Evolutionary conservation across 2,329 filamentous ascomycete genomes (phyloP).

Genomic region (Monilinia fructicola): DNA sequence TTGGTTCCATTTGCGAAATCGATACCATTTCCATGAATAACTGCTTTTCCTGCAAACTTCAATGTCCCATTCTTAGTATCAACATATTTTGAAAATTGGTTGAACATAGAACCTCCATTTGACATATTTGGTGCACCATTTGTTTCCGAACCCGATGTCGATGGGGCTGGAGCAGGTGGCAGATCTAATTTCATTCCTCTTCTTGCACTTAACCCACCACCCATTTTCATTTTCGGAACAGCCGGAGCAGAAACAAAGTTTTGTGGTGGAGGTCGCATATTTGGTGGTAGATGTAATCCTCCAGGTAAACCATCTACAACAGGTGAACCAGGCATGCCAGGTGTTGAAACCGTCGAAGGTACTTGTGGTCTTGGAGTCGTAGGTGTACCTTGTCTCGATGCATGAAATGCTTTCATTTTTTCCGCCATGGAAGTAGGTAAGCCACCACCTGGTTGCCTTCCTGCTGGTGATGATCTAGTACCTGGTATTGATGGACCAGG

Average conservation of each 20-base stretch:
- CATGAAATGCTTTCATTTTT: slow-evolving; percentile 68
- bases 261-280: slow-evolving; percentile 50
- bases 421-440: slow-evolving; percentile 64
- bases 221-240: slow-evolving; percentile 44
- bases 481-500: slow-evolving; percentile 13
- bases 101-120: slow-evolving; percentile 51
- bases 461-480: slow-evolving; percentile 11
- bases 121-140: slow-evolving; percentile 29
- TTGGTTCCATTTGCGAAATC: slow-evolving; percentile 87
- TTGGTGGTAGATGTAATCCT: slow-evolving; percentile 45
- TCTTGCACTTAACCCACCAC: slow-evolving; percentile 65
- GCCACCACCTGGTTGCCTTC: slow-evolving; percentile 48
- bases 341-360: slow-evolving; percentile 40
- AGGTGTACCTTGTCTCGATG: slow-evolving; percentile 58
- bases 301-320: slow-evolving; percentile 45
- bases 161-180: slow-evolving; percentile 28
- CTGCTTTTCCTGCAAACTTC: slow-evolving; percentile 89
- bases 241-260: slow-evolving; percentile 51
- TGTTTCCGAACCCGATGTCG: slow-evolving; percentile 28
- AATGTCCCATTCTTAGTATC: slow-evolving; percentile 83
- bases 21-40: slow-evolving; percentile 84
- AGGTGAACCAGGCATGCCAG: slow-evolving; percentile 30
- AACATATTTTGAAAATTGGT: slow-evolving; percentile 77
- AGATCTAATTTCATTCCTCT: slow-evolving; percentile 59
- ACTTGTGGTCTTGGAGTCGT: slow-evolving; percentile 32